Evolutionary conservation across 2,329 filamentous ascomycete genomes (phyloP).

Genomic region (Verticillium longisporum): DNA sequence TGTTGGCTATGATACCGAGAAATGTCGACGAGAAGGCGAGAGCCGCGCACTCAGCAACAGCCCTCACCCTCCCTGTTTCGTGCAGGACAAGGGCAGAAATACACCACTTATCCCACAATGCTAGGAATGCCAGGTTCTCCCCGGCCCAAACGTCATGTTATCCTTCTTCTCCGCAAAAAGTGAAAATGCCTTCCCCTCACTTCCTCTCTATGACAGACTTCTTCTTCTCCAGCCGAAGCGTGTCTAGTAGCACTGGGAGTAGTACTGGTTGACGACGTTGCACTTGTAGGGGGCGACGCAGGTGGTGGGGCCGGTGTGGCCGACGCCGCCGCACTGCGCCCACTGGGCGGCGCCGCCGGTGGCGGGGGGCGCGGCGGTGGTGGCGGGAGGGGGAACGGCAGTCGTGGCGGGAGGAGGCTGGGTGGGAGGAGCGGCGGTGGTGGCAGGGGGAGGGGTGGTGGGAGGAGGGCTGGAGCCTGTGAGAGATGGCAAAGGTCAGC

Average conservation of each 20-base stretch:
- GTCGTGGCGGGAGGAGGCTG: not conserved
- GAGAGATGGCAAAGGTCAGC: not conserved
- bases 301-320: constrained; percentile 25
- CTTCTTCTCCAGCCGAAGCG: not conserved
- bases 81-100: no score
- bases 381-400: not conserved
- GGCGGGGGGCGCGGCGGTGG: constrained; percentile 3
- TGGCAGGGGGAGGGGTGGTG: not conserved
- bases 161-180: no score
- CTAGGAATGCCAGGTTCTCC: no score
- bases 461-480: not conserved
- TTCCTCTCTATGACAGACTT: not conserved
- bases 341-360: constrained; percentile 19
- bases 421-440: not conserved
- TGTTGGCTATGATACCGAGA: no score
- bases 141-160: no score
- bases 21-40: no score
- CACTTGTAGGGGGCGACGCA: constrained; percentile 28
- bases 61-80: no score
- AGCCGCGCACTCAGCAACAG: no score
- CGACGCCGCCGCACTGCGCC: constrained; percentile 30
- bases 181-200: no score
- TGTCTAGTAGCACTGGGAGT: constrained; percentile 32
- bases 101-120: no score
- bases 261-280: constrained; percentile 29